Conservation (phyloP, 148 eudicot genomes). For the Rhododendron vialii region DNA sequence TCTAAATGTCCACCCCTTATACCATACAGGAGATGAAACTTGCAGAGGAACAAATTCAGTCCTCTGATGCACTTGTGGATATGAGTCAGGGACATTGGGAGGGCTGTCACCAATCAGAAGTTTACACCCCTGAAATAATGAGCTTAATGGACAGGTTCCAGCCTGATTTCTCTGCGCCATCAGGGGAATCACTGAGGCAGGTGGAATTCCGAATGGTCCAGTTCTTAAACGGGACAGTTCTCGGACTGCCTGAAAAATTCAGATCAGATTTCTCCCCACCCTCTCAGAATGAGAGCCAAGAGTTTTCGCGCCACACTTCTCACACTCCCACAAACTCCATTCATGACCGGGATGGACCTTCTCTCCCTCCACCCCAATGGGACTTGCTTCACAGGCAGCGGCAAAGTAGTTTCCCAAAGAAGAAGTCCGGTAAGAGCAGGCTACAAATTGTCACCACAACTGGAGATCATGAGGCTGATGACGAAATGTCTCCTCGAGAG, state of each 20-base stretch:
- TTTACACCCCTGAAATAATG: conserved; percentile 64
- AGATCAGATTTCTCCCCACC: conserved; percentile 72
- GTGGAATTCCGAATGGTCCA: conserved; percentile 91
- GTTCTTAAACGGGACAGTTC: conserved; percentile 63
- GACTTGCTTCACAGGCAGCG: conserved; percentile 71
- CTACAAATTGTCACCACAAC: conserved; percentile 80
- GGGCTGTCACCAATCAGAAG: conserved; percentile 74
- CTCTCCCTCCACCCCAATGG: conserved; percentile 50
- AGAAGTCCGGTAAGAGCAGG: conserved; percentile 95
- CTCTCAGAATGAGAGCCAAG: conserved; percentile 48
- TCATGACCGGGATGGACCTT: conserved; percentile 49
- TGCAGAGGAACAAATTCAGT: conserved; percentile 67
- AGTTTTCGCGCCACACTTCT: conserved; percentile 44
- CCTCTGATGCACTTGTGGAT: conserved; percentile 70
- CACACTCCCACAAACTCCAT: conserved; percentile 30
- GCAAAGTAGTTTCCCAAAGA: conserved; percentile 41
- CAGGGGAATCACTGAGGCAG: conserved; percentile 91
- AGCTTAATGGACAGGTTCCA: conserved; percentile 62
- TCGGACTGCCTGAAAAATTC: conserved; percentile 66
- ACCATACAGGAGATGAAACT: conserved; percentile 70
- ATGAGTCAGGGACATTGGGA: conserved; percentile 99
- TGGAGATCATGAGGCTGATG: conserved; percentile 77
- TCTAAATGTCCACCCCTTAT: not conserved
- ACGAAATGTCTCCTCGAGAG: conserved; percentile 77
- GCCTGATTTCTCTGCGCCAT: conserved; percentile 89